phyloP scores from a whole-genome alignment of 805 yeast genomes.

The Henningerozyma blattae region DNA sequence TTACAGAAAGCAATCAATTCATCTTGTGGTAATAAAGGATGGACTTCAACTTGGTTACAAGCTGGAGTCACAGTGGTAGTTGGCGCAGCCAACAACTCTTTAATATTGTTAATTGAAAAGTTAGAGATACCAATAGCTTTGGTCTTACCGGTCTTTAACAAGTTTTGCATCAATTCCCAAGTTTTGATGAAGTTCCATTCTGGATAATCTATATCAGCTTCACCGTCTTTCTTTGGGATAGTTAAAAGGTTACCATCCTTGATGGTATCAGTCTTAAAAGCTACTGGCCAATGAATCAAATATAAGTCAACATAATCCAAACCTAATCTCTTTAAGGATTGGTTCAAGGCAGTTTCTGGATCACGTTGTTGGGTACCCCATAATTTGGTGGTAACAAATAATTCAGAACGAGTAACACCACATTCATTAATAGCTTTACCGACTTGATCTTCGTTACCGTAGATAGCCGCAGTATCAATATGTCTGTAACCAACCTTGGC shows the following conservation, averaged over 20 bases:
- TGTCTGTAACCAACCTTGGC: constrained; percentile 55
- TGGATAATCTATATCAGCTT: constrained; percentile 22
- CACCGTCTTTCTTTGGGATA: constrained; percentile 26
- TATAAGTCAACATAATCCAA: constrained; percentile 68
- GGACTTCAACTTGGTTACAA: constrained; percentile 54
- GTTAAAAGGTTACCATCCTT: constrained; percentile 23
- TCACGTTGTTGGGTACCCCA: constrained; percentile 44
- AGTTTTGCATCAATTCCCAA: constrained; percentile 48
- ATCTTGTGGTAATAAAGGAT: constrained; percentile 58
- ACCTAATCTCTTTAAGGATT: constrained; percentile 46
- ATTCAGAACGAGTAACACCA: constrained; percentile 37
- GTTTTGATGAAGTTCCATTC: constrained; percentile 37
- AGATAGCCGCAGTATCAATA: constrained; percentile 64
- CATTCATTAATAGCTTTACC: constrained; percentile 47
- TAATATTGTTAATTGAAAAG: constrained; percentile 29
- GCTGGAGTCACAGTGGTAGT: constrained; percentile 41
- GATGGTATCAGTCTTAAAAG: constrained; percentile 28
- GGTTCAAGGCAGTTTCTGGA: constrained; percentile 41
- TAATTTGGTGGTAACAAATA: constrained; percentile 65
- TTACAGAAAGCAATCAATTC: constrained; percentile 43
- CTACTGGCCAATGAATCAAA: constrained; percentile 73
- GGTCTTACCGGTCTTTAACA: constrained; percentile 32
- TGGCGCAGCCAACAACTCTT: constrained; percentile 31
- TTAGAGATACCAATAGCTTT: constrained; percentile 51
- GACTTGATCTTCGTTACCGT: constrained; percentile 55